Base-by-base conservation (phyloP, 208 protist genomes). In the Leishmania braziliensis region DNA sequence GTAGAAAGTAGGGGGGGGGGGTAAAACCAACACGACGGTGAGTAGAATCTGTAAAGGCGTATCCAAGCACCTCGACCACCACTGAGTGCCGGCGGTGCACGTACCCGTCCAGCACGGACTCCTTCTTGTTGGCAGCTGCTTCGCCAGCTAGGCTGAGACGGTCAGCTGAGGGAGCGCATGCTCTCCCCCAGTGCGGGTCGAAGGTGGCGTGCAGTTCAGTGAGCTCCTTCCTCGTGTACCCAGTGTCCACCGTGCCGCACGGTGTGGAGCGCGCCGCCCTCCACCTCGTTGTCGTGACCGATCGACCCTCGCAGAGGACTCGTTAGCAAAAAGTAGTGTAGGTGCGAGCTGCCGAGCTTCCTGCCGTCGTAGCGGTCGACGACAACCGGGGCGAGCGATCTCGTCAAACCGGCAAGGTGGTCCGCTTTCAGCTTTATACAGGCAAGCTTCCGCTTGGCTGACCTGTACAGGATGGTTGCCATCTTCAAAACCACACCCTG, bases 361-460 rank as follows among this genome's bases (percentile, higher is more conserved):
- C 88, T 90, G 72, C 91, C 90, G 82, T 88, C 86, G 77, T 88
- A 94, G 51, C 6, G 0, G 70, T 48, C 70, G 5, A 54, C 50
- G 48, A 54, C 46, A 23, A 75, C 50, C 23, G 58, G 20, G n/a
- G 54, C 48, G 43, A 74, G 20, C 4, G 69, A 33, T 43, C 23
- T 12, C 9, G 46, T 46, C 39, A 74, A 50, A 26, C 84, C 86
- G 43, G 81, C 65, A 26, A 93, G 81, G 82, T 93, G 86, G 72
- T 91, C 89, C 10, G 84, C 81, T 79, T 95, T 96, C n/a, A 91
- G 73, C 81, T 96, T 96, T 66, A 93, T 77, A 90, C 93, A 95
- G 6, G 90, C 75, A 14, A 69, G 33, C 39, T 89, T 86, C 20
- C 91, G 84, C 86, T 93, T 88, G 20, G 69, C 89, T 23, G 89